Base-by-base conservation (phyloP, 2,329 filamentous ascomycete genomes). In the Colletotrichum camelliae region DNA sequence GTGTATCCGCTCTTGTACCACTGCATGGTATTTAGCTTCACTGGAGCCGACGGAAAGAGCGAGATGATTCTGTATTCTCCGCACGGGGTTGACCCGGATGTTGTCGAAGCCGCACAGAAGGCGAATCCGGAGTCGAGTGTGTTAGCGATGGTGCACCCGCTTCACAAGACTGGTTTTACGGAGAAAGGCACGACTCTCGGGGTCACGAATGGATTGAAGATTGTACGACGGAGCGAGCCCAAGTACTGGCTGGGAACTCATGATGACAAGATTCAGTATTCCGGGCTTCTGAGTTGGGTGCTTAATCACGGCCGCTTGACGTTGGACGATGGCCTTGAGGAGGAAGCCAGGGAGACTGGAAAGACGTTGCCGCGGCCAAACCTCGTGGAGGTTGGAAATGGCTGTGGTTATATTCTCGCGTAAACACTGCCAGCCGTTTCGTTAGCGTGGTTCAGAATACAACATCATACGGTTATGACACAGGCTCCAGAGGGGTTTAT, bases 161-260 rank as follows among this genome's bases (percentile, higher is more conserved):
- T 67, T 2, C 64, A 67, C 13, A 55, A 31, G 64, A 55, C 43
- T n/a, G 64, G 64, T 10, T 3, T 62, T 0, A 52, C 4, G 8
- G 64, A 48, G 16, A 64, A 55, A 24, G 62, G 52, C 21, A 60
- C 62, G 5, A 37, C 43, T 2, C 48, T 65, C 24, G 70, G 70
- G 3, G 70, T 72, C 1, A 48, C 8, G 4, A 65, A 65, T 16
- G 70, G 70, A 5, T 13, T 72, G 35, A 65, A 55, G 18, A 24
- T 72, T 21, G 61, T 52, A 15, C 37, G 64, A 52, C 33, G 12
- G 10, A 60, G 33, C 15, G 52, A 39, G 62, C 15, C 55, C 4
- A 58, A 43, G 61, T 72, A 72, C 15, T 72, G 70, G 70, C 10
- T 65, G 6, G 52, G 70, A n/a, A 72, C 70, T n/a, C 62, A 72